Percentiles rank a stretch among this genome's conserved stretches.
Evolutionary conservation across 2,329 filamentous ascomycete genomes (phyloP).

Genomic region (Epichloe bromicola): DNA sequence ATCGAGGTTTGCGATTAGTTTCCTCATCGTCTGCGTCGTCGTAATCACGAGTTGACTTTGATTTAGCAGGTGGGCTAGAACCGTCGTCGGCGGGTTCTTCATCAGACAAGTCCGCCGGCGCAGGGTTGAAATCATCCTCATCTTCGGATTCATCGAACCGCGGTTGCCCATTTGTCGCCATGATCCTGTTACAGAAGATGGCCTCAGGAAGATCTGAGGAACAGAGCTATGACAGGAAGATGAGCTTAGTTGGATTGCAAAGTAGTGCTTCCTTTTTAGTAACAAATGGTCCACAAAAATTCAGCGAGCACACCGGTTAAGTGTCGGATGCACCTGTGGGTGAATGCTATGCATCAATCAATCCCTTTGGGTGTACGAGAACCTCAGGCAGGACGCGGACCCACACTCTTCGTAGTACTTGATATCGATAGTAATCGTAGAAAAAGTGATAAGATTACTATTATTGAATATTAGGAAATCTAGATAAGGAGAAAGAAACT

Average conservation of each 20-base stretch:
- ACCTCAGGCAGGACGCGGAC: too few relatives aligned
- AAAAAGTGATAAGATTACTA: too few relatives aligned
- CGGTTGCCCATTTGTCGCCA: constrained; percentile 34
- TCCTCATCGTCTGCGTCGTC: constrained; percentile 25
- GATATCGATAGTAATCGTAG: too few relatives aligned
- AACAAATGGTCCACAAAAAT: too few relatives aligned
- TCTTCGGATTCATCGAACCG: constrained; percentile 55
- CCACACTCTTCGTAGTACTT: too few relatives aligned
- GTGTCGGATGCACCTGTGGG: too few relatives aligned
- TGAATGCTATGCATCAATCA: too few relatives aligned
- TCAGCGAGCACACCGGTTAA: too few relatives aligned
- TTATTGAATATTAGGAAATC: too few relatives aligned
- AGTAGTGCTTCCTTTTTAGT: too few relatives aligned
- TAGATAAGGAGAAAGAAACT: too few relatives aligned
- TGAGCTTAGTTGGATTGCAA: background rate
- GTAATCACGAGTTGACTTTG: constrained; percentile 15
- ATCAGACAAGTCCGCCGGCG: constrained; percentile 59
- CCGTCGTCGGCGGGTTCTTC: constrained; percentile 31
- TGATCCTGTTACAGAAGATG: constrained; percentile 16
- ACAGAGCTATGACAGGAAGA: background rate
- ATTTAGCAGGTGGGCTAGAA: constrained; percentile 22
- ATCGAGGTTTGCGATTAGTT: constrained; percentile 6
- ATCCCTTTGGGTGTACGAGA: too few relatives aligned
- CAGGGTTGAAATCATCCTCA: constrained; percentile 83
- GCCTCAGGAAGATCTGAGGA: background rate